Base-by-base conservation (phyloP, 106 monocot species). In the Dioscorea zingiberensis region DNA sequence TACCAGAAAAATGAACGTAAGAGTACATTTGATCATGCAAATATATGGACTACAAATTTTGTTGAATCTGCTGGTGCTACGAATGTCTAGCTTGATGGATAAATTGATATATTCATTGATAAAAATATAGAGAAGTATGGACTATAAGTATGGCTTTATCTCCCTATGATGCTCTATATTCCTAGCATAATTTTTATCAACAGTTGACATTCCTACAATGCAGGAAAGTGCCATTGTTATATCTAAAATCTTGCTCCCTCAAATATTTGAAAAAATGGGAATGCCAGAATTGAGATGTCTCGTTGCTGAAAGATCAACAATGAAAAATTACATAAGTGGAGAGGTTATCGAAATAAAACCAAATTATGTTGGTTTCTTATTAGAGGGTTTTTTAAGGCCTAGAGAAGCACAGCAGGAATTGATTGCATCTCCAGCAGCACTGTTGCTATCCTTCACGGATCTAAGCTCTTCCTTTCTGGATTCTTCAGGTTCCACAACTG, bases 161-260 rank as follows among this genome's bases (percentile, higher is more conserved):
- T 1, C 9, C 38, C 10, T 38, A 38, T 38, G 38, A 38, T 8
- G 38, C 38, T 10, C 38, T 38, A 38, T 0, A 38, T 38, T 2
- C 38, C 38, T 38, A 10, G 38, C 38, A 38, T 38, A 38, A 38
- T 38, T 38, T 38, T 38, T 38, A 38, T 38, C 10, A 6, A 38
- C 38, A 6, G 38, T 38, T 38, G 0, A 38, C 38, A 38, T 6
- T 38, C 38, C 10, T 38, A 38, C 38, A 8, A 10, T 89, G 44
- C 92, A 98, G 98, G 98, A 98, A 76, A 86, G 86, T 82, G 60
- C 89, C 46, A 79, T 93, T 48, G 69, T 75, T 32, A 69, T 98
- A 21, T 76, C 92, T 25, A 98, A 82, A 70, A 25, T 98, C 21
- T 69, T 98, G 27, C 82, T 84, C 72, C 98, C 98, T 14, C 81